A percentile compares a stretch with the other conserved stretches of the same genome.
These are phyloP conservation scores for Francoa sonchifolia DNA, from an alignment of 441 rosid genomes.

Conservation along the genomic window DNA sequence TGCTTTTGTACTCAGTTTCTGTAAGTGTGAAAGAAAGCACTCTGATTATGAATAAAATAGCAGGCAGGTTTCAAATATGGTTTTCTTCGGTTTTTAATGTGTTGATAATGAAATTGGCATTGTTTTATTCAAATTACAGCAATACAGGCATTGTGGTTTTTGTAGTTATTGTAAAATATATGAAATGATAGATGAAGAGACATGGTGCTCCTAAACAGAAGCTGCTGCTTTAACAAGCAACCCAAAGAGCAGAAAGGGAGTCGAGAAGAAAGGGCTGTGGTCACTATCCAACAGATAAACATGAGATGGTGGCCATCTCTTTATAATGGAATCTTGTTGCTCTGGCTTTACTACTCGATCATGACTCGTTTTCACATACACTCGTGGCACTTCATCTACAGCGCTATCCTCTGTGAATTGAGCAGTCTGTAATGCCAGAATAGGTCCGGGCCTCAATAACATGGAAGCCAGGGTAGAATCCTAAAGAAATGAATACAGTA, in stretches of 20 bases:
- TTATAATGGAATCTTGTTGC: constrained; percentile 46
- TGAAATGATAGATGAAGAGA: too few species aligned
- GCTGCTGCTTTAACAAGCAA: constrained; percentile 14
- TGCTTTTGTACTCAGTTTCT: too few species aligned
- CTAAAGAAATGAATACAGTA: constrained; percentile 18
- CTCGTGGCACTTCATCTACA: constrained; percentile 25
- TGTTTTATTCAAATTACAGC: too few species aligned
- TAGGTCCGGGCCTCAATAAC: constrained; percentile 57
- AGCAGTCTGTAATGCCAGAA: constrained; percentile 33
- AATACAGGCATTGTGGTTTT: too few species aligned
- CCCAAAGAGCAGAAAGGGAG: constrained; percentile 12
- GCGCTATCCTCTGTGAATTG: constrained; percentile 14
- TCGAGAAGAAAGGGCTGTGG: constrained; percentile 19
- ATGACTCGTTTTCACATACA: constrained; percentile 45
- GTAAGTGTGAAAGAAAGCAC: too few species aligned
- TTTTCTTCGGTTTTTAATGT: too few species aligned
- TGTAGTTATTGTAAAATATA: too few species aligned
- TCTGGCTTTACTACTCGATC: constrained; percentile 46
- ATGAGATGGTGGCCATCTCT: constrained; percentile 12
- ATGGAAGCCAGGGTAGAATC: constrained; percentile 43
- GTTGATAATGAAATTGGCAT: too few species aligned
- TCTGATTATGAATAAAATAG: too few species aligned
- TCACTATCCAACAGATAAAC: constrained; percentile 11
- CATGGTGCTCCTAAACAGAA: too few species aligned
- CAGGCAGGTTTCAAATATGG: too few species aligned